These are phyloP conservation scores for Didymella glomerata DNA, from an alignment of 2,329 filamentous ascomycete genomes.

Conservation along the genomic window DNA sequence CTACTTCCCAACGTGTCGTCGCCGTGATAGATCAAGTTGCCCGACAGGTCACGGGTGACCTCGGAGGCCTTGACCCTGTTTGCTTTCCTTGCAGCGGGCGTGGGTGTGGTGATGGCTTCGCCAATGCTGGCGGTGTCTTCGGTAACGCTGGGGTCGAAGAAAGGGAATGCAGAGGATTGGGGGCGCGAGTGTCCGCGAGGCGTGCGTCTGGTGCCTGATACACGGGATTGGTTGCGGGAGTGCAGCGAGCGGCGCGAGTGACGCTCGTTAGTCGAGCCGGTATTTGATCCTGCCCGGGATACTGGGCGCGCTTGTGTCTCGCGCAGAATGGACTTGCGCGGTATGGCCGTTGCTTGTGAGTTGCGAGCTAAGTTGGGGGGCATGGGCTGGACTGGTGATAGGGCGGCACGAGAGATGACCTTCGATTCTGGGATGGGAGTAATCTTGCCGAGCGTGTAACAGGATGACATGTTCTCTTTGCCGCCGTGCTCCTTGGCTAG, in stretches of 20 bases:
- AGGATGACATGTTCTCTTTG: constrained; percentile 43
- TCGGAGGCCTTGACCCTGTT: constrained; percentile 4
- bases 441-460: constrained; percentile 30
- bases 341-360: constrained; percentile 21
- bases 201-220: constrained; percentile 28
- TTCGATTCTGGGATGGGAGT: constrained; percentile 20
- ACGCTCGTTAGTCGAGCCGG: constrained; percentile 29
- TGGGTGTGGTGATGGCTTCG: constrained; percentile 16
- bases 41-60: constrained; percentile 29
- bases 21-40: constrained; percentile 34
- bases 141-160: constrained; percentile 31
- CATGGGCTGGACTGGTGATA: constrained; percentile 29
- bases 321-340: constrained; percentile 20
- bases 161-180: constrained; percentile 43
- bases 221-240: constrained; percentile 33
- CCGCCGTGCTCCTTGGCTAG: constrained; percentile 39
- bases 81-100: neutral
- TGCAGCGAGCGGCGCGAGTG: constrained; percentile 39
- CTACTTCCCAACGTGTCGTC: constrained; percentile 29
- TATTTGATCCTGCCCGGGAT: constrained; percentile 17
- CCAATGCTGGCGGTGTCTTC: constrained; percentile 19
- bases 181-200: constrained; percentile 32
- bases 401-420: constrained; percentile 22
- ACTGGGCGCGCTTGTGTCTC: constrained; percentile 8
- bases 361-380: constrained; percentile 4